These are phyloP conservation scores for Myochromella boudieri DNA, from an alignment of 768 basidiomycete genomes.

Conservation along the genomic window DNA sequence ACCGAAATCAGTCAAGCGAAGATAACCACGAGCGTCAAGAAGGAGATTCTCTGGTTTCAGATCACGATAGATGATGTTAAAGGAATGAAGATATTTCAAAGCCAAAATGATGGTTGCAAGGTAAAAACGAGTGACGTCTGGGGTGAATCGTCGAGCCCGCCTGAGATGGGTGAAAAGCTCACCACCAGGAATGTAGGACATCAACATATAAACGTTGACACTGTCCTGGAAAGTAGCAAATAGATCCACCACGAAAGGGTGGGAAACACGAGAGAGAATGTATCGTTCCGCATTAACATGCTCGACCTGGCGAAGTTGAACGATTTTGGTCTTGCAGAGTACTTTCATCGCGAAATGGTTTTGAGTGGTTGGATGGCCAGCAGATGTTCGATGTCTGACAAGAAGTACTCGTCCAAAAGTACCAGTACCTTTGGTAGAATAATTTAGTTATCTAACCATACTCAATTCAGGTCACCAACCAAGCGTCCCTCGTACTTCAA, in stretches of 20 bases:
- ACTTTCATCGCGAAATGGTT: constrained; percentile 88
- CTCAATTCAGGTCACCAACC: constrained; percentile 41
- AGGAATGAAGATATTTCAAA: constrained; percentile 90
- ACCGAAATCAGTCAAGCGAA: constrained; percentile 96
- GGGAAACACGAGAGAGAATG: constrained; percentile 87
- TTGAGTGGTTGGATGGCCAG: constrained; percentile 46
- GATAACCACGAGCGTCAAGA: constrained; percentile 88
- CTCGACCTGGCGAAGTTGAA: constrained; percentile 91
- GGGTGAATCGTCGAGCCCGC: constrained; percentile 90
- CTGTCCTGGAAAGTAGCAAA: constrained; percentile 95
- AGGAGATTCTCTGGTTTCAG: constrained; percentile 99
- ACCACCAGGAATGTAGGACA: constrained; percentile 95
- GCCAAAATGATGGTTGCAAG: constrained; percentile 95
- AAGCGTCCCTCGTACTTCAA: constrained; percentile 77
- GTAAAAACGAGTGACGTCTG: constrained; percentile 98
- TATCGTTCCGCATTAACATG: constrained; percentile 96
- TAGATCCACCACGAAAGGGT: constrained; percentile 96
- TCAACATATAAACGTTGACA: constrained; percentile 96
- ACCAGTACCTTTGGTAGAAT: constrained; percentile 71
- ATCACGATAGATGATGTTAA: constrained; percentile 98
- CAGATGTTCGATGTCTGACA: constrained; percentile 67
- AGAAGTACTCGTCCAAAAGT: constrained; percentile 94
- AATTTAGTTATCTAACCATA: constrained; percentile 6
- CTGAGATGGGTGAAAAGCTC: constrained; percentile 97
- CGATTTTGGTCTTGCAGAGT: constrained; percentile 81